Conservation (phyloP, 2,329 filamentous ascomycete species). For the Tolypocladium tropicale region DNA sequence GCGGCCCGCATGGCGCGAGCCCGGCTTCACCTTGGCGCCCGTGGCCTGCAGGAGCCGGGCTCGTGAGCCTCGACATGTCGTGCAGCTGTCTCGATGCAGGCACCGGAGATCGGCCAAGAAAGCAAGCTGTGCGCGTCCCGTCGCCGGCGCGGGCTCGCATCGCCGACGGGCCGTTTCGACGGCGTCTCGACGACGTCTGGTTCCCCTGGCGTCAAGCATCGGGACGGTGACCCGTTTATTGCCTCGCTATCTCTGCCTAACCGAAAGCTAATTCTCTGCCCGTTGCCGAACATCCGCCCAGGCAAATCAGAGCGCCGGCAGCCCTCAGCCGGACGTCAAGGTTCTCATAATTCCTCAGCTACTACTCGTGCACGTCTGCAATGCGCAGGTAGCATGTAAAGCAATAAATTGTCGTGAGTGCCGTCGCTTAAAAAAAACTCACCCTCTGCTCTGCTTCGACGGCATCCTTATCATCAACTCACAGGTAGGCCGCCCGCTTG, state of each 20-base stretch:
- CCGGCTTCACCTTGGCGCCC: neutral
- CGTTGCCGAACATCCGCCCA: neutral
- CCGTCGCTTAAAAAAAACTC: no score
- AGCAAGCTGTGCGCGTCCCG: no score
- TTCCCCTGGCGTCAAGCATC: neutral
- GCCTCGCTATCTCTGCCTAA: neutral
- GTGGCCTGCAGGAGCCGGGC: neutral
- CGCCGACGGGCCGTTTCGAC: no score
- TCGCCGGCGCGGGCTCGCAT: no score
- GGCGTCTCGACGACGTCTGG: no score
- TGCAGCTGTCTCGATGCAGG: neutral
- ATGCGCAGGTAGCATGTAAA: no score
- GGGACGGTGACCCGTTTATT: neutral
- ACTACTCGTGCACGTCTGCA: no score
- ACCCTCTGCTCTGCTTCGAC: no score
- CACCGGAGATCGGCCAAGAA: no score
- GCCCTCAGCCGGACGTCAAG: neutral
- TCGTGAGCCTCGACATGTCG: neutral
- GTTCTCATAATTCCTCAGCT: neutral
- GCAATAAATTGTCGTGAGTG: no score
- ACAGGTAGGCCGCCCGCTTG: neutral
- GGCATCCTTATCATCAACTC: no score
- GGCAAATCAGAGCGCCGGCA: neutral
- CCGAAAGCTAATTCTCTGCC: neutral
- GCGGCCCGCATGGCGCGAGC: neutral